These are phyloP conservation scores for Starmerella floris DNA, from an alignment of 805 yeast genomes.

Conservation along the genomic window DNA sequence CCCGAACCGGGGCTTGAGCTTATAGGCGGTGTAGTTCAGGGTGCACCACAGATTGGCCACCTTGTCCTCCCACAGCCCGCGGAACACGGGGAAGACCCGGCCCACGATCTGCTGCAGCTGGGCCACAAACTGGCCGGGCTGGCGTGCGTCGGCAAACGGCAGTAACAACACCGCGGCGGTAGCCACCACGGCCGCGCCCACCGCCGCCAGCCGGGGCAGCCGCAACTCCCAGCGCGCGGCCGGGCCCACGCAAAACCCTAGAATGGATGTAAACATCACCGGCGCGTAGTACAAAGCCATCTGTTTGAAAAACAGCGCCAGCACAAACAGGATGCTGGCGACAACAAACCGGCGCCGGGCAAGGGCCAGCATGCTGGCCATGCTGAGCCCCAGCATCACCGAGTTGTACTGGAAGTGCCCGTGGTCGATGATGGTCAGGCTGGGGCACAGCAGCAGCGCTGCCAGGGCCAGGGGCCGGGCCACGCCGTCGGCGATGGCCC, in stretches of 20 bases:
- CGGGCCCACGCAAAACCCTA: conserved; percentile 43
- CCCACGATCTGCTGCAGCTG: conserved; percentile 42
- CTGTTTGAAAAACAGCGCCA: conserved; percentile 76
- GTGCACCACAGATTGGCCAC: conserved; percentile 98
- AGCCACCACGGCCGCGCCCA: conserved; percentile 49
- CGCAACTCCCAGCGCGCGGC: conserved; percentile 4
- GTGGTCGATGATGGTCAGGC: conserved; percentile 74
- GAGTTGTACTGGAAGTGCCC: conserved; percentile 95
- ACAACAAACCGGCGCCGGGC: conserved; percentile 43
- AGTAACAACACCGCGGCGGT: conserved; percentile 40
- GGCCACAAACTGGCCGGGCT: conserved; percentile 31
- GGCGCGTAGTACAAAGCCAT: conserved; percentile 94
- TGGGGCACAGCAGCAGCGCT: conserved; percentile 73
- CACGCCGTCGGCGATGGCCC: background rate
- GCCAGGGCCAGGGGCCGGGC: conserved; percentile 62
- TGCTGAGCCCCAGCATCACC: conserved; percentile 81
- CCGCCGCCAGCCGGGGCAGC: conserved; percentile 36
- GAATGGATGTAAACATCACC: conserved; percentile 64
- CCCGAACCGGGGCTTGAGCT: conserved; percentile 46
- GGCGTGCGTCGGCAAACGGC: conserved; percentile 42
- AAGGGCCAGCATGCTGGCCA: conserved; percentile 53
- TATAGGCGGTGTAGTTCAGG: conserved; percentile 54
- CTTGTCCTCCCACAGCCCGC: conserved; percentile 94
- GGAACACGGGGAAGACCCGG: conserved; percentile 78
- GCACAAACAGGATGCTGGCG: conserved; percentile 66